Evolutionary conservation across 306 rosid species (phyloP), one percentile per base, ranked within the genome.

Genomic region (Glycine soja): DNA sequence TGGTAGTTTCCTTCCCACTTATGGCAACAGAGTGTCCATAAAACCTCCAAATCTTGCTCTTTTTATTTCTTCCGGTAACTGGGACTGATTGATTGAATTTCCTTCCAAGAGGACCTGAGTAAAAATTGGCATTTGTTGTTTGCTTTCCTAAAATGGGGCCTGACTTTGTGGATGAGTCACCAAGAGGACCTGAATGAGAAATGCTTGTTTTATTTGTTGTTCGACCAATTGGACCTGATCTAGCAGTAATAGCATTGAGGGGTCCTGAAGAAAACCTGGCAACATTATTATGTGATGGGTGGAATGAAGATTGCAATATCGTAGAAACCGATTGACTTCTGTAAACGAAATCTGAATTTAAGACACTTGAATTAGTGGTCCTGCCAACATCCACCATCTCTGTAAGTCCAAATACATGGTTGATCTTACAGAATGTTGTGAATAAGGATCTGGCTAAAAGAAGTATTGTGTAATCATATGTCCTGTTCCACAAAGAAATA

Each of bases 251-350:
- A 68, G 79, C 89, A 68, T 89, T 87, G 63, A 92, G 89, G 75
- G 98, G 98, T 43, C 99, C 99, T 3, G 98, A 93, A 40, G 99
- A 90, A 85, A 92, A 96, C 83, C 92, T 87, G 67, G 93, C 75
- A 77, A 76, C 83, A 58, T 69, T 84, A 56, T 80, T 88, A 77
- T 83, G 84, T 8, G 93, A 75, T 63, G 81, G 88, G 64, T 79
- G 89, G 72, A 66, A 88, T 54, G 94, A 86, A 87, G 97, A 77
- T 68, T 89, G 97, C 88, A 90, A 80, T 36, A 90, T 63, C 18
- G 91, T 83, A 80, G 97, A 92, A 70, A 91, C 98, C 13, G 99
- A 93, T 24, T 90, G 97, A 85, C 94, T 88, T 30, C 91, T 90
- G 80, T 82, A 79, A 59, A 91, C 86, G 74, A 87, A 87, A 72